Evolutionary conservation across 192 early-diverging fungal genomes (phyloP), one percentile per base, ranked within the genome.

Genomic region (Backusella westeae): DNA sequence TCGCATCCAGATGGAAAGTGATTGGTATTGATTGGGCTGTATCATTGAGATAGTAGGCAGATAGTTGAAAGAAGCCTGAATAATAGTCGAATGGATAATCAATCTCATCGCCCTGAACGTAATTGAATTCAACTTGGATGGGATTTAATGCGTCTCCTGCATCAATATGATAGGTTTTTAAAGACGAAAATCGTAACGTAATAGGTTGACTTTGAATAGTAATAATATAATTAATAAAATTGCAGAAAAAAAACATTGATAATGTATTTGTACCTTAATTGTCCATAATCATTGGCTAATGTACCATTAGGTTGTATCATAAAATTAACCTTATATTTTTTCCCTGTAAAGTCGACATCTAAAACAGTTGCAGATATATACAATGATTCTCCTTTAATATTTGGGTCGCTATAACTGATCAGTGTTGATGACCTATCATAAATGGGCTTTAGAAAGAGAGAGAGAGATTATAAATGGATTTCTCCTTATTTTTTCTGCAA

Each of bases 31-130:
- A 74, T 70, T 84, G 83, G 0, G 77, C 35, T 9, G 74, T 79
- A 34, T 84, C 77, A 46, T 79, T 78, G n/a, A 81, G 69, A 53
- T 77, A 69, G 74, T 76, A 75, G 21, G 83, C 85, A 21, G 78
- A 67, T 7, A 86, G 75, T 41, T 86, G 83, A 53, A 86, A 86
- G 17, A 84, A 86, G n/a, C 75, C 75, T 17, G 82, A 79, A 72
- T 86, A 86, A 23, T 79, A 77, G 46, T 86, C 85, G 29, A 86
- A 86, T 0, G 85, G 85, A 34, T 86, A 86, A 44, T 86, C 85
- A 12, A 86, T 84, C 21, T 75, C 73, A 39, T 56, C 72, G 23
- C 79, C 79, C 39, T 72, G 32, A 49, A 70, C 66, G 23, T 80
- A 80, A 26, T 68, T 41, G 29, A 80, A 80, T 21, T 36, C 34